Base-by-base conservation (phyloP, 2,329 filamentous ascomycete genomes). In the Zymoseptoria passerinii region DNA sequence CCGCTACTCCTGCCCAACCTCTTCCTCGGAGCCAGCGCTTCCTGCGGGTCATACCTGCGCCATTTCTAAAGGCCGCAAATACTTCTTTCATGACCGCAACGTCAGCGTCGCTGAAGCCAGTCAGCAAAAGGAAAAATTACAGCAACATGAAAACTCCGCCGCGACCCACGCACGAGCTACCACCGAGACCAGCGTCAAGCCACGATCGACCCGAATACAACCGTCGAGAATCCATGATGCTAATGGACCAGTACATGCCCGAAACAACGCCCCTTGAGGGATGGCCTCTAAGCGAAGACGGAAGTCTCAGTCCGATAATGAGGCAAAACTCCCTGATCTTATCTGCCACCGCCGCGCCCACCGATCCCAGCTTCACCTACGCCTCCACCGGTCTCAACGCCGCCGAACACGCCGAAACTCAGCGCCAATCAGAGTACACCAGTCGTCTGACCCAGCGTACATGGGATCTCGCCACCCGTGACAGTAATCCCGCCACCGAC, bases 1-100 rank as follows among this genome's bases (percentile, higher is more conserved):
- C n/a, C n/a, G n/a, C n/a, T n/a, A n/a, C n/a, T n/a, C n/a, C n/a
- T n/a, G n/a, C n/a, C n/a, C n/a, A n/a, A n/a, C n/a, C n/a, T 4
- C 87, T 99, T 50, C 94, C 94, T 3, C 91, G 92, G 5, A 90
- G 90, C 1, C 94, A 99, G 71, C 86, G 90, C 54, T 92, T 99
- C 61, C 82, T 99, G 2, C 86, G 94, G 20, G 90, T 91, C 0
- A 79, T 99, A 0, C 94, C 94, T 0, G 92, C 92, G 0, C 89
- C 94, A 0, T 86, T 99, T 40, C 80, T 99, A 40, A 96, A 92
- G 72, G 92, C 92, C 1, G 94, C 94, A 55, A 99, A 97, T 73
- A 94, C 91, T 50, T 92, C 88, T 59, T 96, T 97, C 75, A 92
- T 99, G 85, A 89, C 86, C 27, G 89, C 91, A 3, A 96, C 92